Evolutionary conservation across 805 yeast genomes (phyloP).

Genomic region (Cyberlindnera samutprakarnensis): DNA sequence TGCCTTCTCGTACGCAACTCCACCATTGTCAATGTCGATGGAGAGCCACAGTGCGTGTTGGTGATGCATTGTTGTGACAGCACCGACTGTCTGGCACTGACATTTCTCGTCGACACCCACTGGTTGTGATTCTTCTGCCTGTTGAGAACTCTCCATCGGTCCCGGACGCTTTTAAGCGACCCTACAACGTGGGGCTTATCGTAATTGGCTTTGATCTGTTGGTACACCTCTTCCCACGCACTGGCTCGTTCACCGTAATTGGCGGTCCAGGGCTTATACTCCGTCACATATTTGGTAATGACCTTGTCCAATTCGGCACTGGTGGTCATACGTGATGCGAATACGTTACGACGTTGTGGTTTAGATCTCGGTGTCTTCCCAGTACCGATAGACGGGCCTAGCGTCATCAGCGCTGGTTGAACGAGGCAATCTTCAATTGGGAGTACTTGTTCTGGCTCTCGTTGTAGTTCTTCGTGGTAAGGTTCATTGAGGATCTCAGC

Average conservation of each 20-base stretch:
- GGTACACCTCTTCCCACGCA: constrained; percentile 1
- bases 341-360: no score
- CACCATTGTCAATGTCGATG: no score
- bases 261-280: constrained; percentile 1
- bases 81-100: no score
- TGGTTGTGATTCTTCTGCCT: constrained; percentile 1
- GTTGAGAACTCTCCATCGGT: constrained; percentile 5
- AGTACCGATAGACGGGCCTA: no score
- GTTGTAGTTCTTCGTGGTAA: background rate
- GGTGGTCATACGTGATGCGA: background rate
- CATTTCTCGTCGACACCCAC: no score
- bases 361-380: no score
- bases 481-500: background rate
- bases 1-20: no score
- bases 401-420: no score
- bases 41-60: no score
- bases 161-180: constrained; percentile 3
- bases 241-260: background rate
- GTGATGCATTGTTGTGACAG: no score
- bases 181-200: background rate
- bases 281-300: background rate
- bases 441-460: no score
- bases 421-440: no score
- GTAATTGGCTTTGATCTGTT: background rate
- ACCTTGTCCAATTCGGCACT: constrained; percentile 1